These are phyloP conservation scores for Puccinia novopanici DNA, from an alignment of 1,284 basidiomycete species.

Conservation along the genomic window DNA sequence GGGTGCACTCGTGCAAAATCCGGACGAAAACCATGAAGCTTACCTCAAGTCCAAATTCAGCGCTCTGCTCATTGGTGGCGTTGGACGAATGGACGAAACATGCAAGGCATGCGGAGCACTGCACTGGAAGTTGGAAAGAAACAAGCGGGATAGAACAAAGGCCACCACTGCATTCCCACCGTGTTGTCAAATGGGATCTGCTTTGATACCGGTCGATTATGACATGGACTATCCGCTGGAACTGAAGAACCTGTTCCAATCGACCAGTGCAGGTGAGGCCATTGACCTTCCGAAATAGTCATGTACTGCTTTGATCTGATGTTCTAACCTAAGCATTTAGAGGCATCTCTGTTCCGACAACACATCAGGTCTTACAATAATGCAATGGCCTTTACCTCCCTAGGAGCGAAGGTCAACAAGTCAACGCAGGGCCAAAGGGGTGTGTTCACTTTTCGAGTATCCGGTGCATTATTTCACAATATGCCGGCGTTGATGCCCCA, in stretches of 20 bases:
- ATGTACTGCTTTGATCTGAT: too few species aligned
- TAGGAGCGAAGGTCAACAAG: not conserved
- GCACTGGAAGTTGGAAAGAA: not conserved
- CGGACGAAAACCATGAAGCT: too few species aligned
- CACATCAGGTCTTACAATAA: conserved; percentile 3
- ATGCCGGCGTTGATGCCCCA: not conserved
- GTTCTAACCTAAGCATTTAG: too few species aligned
- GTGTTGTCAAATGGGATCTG: not conserved
- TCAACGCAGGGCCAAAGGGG: not conserved
- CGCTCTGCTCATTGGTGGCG: too few species aligned
- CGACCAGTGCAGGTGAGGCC: not conserved
- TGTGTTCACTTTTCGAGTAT: not conserved
- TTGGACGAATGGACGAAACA: too few species aligned
- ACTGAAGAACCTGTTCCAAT: not conserved
- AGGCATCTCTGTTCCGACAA: not conserved
- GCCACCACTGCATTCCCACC: not conserved
- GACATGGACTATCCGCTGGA: not conserved
- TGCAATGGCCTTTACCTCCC: not conserved
- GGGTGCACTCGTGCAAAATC: too few species aligned
- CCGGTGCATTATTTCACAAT: conserved; percentile 5
- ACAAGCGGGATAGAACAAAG: not conserved
- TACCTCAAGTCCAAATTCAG: too few species aligned
- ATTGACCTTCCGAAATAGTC: not conserved
- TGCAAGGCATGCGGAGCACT: too few species aligned
- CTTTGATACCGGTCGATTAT: too few species aligned